These are phyloP conservation scores for Carex littledalei DNA, from an alignment of 176 grass and related monocot genomes.

Conservation along the genomic window DNA sequence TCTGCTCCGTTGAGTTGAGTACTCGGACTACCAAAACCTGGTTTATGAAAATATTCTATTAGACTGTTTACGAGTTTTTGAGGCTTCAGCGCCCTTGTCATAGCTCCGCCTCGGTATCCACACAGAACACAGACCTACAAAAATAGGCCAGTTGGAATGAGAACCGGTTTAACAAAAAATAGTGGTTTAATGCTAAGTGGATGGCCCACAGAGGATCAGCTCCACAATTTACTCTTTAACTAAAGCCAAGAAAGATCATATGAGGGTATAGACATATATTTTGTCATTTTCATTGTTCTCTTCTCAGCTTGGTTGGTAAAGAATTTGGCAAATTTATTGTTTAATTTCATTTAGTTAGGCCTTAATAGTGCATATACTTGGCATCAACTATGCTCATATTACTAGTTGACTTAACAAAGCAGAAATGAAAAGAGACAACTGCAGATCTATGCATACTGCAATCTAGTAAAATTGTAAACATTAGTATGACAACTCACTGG, in stretches of 20 bases:
- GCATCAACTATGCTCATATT: not conserved
- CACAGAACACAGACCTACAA: slow-evolving; percentile 78
- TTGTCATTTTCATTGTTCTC: not conserved
- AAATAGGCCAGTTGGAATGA: not conserved
- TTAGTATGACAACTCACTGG: slow-evolving; percentile 37
- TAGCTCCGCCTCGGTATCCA: slow-evolving; percentile 87
- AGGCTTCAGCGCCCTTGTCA: slow-evolving; percentile 76
- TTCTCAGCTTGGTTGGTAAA: not conserved
- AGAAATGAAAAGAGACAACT: not conserved
- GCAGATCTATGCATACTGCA: not conserved
- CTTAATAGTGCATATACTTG: not conserved
- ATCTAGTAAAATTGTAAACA: not conserved
- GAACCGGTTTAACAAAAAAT: not conserved
- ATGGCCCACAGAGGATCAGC: not conserved
- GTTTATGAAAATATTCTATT: slow-evolving; percentile 32
- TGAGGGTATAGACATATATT: not conserved
- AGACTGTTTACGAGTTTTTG: slow-evolving; percentile 63
- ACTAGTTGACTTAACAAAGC: not conserved
- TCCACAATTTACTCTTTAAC: not conserved
- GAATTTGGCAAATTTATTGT: not conserved
- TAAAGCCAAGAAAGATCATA: not conserved
- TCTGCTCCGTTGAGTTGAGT: not conserved
- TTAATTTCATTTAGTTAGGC: not conserved
- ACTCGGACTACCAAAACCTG: not conserved
- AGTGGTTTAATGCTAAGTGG: not conserved